A percentile compares a stretch with the other conserved stretches of the same genome.
phyloP scores from a whole-genome alignment of 441 rosid species.

The Raphanus hybrid region DNA sequence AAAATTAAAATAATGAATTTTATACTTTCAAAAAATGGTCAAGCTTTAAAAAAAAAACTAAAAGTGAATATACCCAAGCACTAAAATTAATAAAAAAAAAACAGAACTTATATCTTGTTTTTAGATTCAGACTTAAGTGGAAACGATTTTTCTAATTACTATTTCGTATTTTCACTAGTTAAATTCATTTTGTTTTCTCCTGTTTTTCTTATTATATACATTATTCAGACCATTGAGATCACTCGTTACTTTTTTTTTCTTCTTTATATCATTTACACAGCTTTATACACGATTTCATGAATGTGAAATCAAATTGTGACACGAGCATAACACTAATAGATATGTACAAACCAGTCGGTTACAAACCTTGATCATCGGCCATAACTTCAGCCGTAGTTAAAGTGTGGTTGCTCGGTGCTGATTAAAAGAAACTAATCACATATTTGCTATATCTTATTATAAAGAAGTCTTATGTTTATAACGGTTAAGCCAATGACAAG shows the following conservation, averaged over 20 bases:
- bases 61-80: neutral
- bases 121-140: neutral
- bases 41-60: no score
- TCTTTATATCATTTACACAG: neutral
- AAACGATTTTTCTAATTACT: neutral
- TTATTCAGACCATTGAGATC: neutral
- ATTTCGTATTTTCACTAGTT: neutral
- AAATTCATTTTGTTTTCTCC: neutral
- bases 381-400: neutral
- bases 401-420: neutral
- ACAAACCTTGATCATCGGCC: neutral
- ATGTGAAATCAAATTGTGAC: neutral
- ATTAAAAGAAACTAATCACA: neutral
- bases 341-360: neutral
- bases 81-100: neutral
- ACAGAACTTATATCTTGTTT: neutral
- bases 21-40: no score
- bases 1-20: no score
- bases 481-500: neutral
- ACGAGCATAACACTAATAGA: neutral
- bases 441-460: neutral
- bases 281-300: neutral
- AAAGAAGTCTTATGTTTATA: neutral
- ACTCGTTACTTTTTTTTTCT: neutral
- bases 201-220: neutral